Base-by-base conservation (phyloP, 129 eudicot species). In the Lonicera japonica region DNA sequence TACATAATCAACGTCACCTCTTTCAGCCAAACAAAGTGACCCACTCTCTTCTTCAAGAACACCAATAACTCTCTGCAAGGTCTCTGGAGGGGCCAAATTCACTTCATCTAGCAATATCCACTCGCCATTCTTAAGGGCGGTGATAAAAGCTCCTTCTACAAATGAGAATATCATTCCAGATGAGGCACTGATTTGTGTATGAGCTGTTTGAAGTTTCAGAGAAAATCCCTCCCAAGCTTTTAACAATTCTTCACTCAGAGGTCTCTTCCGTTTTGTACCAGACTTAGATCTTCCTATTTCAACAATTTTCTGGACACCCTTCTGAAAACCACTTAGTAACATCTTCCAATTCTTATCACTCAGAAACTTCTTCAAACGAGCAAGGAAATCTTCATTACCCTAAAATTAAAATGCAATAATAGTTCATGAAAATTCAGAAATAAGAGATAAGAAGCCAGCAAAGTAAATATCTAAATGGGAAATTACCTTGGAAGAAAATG, bases 21-120 rank as follows among this genome's bases (percentile, higher is more conserved):
- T 78, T 71, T 94, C 99, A 21, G 99, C 82, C 71, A 94, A 88
- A 76, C 96, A 94, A 23, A 94, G 72, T 15, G 99, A 94, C 46
- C 96, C 95, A 47, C 58, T 71, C 77, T 88, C 95, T 67, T 86
- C 88, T 76, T 94, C 99, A 70, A 94, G 89, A 67, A 94, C 96
- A 45, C 99, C 96, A 47, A 88, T 73, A 58, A 94, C 74, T 79
- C 99, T 83, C 76, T 88, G 96, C 79, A 94, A 75, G 54, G 85
- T 88, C 75, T 94, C 99, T 36, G 95, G 96, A 58, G 99, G 96
- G 25, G 99, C 99, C 75, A 94, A 79, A 75, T 94, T 94, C 56
- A 94, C 78, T 68, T 94, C 99, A 81, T 94, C 99, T 55, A 94
- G 79, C 75, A 94, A 79, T 74, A 94, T 88, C 99, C 99, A 94